Base-by-base conservation (phyloP, 2,329 filamentous ascomycete genomes). In the Botrytis aclada region DNA sequence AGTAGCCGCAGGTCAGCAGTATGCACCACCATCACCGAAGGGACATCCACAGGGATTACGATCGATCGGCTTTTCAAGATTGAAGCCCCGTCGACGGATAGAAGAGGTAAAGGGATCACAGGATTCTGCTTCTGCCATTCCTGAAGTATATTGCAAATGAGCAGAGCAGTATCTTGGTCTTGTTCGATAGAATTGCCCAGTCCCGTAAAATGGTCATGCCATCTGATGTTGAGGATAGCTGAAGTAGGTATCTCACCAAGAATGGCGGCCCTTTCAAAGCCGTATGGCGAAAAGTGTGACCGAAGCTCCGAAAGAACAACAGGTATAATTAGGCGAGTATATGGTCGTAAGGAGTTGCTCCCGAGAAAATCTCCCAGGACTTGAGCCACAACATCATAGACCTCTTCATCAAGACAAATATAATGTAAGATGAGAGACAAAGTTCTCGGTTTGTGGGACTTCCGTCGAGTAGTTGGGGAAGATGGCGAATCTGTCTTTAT, bases 11-110 rank as follows among this genome's bases (percentile, higher is more conserved):
- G 86, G 70, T 92, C 89, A 4, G 92, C 91, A 0, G 93, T 97
- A 81, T 97, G 92, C 0, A 98, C 88, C 32, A 97, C 88, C 65
- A 93, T 89, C 2, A 97, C 86, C 1, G 92, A 90, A 0, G 95
- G 95, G 1, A 99, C 89, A 73, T 97, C 94, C 22, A 99, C 95
- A 0, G 95, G 93, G 70, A 99, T 97, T 43, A 92, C 85, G 77
- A 99, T 95, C 20, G 89, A 90, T 32, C 87, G 87, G 74, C 82
- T 85, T 32, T 87, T 84, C 34, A 82, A 70, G n/a, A 80, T 75
- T 1, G 76, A 75, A 18, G 77, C 78, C 39, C 77, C 73, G 54
- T 76, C 74, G 43, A 75, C 72, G 60, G 74, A 71, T 32, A 79
- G 69, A 14, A 76, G 77, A 10, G 76, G 67, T 37, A 80, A 72